These are phyloP conservation scores for Phytopythium chamaehyphon DNA, from an alignment of 352 stramenopile genomes.

Conservation along the genomic window DNA sequence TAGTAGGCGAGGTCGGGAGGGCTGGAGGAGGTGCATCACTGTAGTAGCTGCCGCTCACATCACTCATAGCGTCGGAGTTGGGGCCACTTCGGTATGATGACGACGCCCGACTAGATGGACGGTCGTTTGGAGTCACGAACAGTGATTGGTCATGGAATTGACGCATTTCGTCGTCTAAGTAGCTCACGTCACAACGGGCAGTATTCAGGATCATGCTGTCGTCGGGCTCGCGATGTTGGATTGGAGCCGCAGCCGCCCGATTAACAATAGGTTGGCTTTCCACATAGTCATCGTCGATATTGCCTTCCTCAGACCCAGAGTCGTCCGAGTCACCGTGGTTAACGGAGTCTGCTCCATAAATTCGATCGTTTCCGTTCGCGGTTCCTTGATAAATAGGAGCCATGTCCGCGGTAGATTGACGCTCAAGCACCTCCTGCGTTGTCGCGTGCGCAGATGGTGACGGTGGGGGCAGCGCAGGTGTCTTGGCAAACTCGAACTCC, in stretches of 20 bases:
- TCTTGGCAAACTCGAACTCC: slow-evolving; percentile 39
- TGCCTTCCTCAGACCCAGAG: slow-evolving; percentile 6
- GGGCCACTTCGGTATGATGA: background rate
- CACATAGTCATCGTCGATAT: slow-evolving; percentile 9
- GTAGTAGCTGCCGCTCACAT: background rate
- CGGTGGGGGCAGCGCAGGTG: slow-evolving; percentile 33
- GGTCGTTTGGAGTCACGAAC: slow-evolving; percentile 17
- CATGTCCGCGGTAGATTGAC: slow-evolving; percentile 18
- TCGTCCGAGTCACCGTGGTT: slow-evolving; percentile 11
- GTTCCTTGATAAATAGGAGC: background rate
- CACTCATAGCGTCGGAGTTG: slow-evolving; percentile 2
- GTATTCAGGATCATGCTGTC: slow-evolving; percentile 47
- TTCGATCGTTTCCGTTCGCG: background rate
- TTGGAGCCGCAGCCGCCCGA: too few species aligned
- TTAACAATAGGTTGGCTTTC: background rate
- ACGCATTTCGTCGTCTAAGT: slow-evolving; percentile 65
- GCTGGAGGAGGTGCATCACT: background rate
- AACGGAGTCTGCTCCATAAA: slow-evolving; percentile 9
- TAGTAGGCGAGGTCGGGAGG: slow-evolving; percentile 4
- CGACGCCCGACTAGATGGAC: slow-evolving; percentile 7
- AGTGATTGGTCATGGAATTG: slow-evolving; percentile 64
- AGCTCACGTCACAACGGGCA: slow-evolving; percentile 49
- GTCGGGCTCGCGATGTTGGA: slow-evolving; percentile 6
- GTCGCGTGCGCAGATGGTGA: slow-evolving; percentile 34
- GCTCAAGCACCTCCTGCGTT: slow-evolving; percentile 29